Base-by-base conservation (phyloP, 371 early-diverging fungal species). In the Batrachochytrium dendrobatidis region DNA sequence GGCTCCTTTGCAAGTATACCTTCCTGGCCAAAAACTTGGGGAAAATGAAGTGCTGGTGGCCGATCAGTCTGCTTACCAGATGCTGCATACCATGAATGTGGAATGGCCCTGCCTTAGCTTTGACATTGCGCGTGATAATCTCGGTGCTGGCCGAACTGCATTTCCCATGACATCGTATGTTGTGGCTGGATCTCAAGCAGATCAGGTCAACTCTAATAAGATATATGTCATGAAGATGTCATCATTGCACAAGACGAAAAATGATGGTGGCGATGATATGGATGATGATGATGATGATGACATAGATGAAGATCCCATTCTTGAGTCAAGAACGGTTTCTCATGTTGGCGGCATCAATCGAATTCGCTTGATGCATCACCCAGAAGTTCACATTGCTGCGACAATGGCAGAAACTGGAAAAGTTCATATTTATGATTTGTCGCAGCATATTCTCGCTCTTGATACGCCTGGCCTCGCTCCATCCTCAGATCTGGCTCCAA, bases 101-200 rank as follows among this genome's bases (percentile, higher is more conserved):
- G 84, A 89, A 62, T 92, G 94, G 90, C 98, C 98, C n/a, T 95
- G 95, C 70, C 80, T 98, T 58, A 87, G 88, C 74, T 96, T 98
- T 61, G 98, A 98, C 69, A 74, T 96, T 58, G 71, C 95, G 48
- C 74, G 81, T 43, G 95, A 95, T 67, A 80, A 82, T 31, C 71
- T 94, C 51, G 98, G 94, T 15, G 78, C 76, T 20, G 84, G 85
- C 60, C 80, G 96, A 57, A 85, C 80, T 56, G 82, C 80, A 79
- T 97, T 87, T 74, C 98, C 98, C 55, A 86, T 87, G 64, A 92
- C 95, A 43, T 75, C 86, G 34, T 94, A 92, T 67, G 76, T 93
- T 17, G 94, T 91, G n/a, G 89, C 96, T 24, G 98, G 98, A 57
- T 91, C 95, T 8, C 95, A 95, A 63, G 90, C 94, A 10, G 89